Base-by-base conservation (phyloP, 306 rosid genomes). In the Medicago arabica region DNA sequence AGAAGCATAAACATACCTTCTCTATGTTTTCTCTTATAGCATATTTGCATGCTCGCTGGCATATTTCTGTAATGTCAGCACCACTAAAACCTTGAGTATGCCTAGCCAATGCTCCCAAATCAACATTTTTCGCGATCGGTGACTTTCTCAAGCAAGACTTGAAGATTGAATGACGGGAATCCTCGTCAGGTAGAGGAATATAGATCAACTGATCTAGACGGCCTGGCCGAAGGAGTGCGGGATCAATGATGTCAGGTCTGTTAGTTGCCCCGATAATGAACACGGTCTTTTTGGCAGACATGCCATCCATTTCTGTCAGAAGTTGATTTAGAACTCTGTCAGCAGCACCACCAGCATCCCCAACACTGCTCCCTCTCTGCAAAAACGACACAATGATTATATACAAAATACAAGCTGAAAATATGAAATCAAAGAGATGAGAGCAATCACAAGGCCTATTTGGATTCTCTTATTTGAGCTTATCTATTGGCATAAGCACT, bases 21-120 rank as follows among this genome's bases (percentile, higher is more conserved):
- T 87, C 90, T 16, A 87, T 87, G 79, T 87, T 80, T 80, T 87
- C 88, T 74, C 90, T 87, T 58, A 87, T 87, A 58, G 90, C 90
- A 74, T 87, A 84, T 71, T 87, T 87, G 80, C 90, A 87, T 14
- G 90, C 83, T 23, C 86, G 75, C 77, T 87, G 90, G 74, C 90
- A 87, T 58, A 87, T 87, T 81, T 87, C 88, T n/a, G 86, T 87
- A 67, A 87, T 81, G 49, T 86, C 90, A 19, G 90, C 90, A 59
- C 90, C 87, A 72, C 90, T 86, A 59, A 86, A 86, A 21, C 90
- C 90, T 80, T 87, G 85, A 21, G 90, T 87, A 59, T 82, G 69
- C 81, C 39, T 82, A 16, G 86, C 86, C 61, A 87, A 73, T 50
- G 86, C 88, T 70, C 82, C 74, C 74, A 87, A 59, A 80, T 87